Evolutionary conservation across 495 filamentous ascomycete genomes (phyloP), one percentile per base, ranked within the genome.

Genomic region (Aspergillus leporis): DNA sequence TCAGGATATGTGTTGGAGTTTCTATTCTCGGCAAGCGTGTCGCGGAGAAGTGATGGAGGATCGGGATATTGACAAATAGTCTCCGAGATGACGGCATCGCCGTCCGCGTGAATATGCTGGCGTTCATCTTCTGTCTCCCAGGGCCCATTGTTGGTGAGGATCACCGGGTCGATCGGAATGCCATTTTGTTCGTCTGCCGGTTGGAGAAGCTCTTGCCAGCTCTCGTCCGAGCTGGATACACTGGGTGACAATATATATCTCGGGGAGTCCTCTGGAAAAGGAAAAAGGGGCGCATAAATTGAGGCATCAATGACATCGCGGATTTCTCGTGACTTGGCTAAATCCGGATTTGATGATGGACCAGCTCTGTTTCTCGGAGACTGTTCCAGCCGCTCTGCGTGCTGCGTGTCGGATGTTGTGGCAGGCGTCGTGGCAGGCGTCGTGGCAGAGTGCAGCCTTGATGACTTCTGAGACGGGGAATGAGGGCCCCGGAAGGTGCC

Each of bases 191-290:
- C 18, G 45, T 56, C 45, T 51, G 28, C n/a, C n/a, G n/a, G n/a
- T n/a, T n/a, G n/a, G n/a, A n/a, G n/a, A n/a, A n/a, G n/a, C n/a
- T n/a, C n/a, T n/a, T n/a, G n/a, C n/a, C n/a, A n/a, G n/a, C n/a
- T n/a, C n/a, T n/a, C n/a, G n/a, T n/a, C n/a, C n/a, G 31, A 62
- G 56, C 63, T 60, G 57, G 56, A 66, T 60, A 52, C 52, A 61
- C 63, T 66, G 5, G 60, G 57, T 28, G 56, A 66, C 21, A 41
- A 57, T 45, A 50, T 30, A 56, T 53, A 31, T 23, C 19, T 13
- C 49, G 53, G 51, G 28, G 53, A 6, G 50, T 51, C 53, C 54
- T 46, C 59, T 54, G 16, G 51, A 40, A 60, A 61, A 40, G 40
- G 8, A n/a, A n/a, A n/a, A n/a, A n/a, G n/a, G n/a, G 63, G 63